These are phyloP conservation scores for Micractinium sp. DNA, from an alignment of 139 green algal genomes.

Conservation along the genomic window DNA sequence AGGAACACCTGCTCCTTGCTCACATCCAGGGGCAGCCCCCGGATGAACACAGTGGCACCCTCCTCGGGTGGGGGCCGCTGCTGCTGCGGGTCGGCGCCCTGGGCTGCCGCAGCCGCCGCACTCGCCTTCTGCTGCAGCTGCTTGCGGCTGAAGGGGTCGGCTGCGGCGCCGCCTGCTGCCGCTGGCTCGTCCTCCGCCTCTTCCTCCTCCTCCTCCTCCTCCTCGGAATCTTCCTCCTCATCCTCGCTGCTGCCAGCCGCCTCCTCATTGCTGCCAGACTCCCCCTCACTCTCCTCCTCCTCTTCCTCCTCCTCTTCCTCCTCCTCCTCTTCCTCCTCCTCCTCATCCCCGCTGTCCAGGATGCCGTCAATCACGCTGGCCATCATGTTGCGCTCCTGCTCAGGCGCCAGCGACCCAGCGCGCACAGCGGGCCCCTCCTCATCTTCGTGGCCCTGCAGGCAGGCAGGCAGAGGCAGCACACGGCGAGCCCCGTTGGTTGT, in stretches of 20 bases:
- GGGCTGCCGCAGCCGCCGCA: not conserved
- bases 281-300: not conserved
- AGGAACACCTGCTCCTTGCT: constrained; percentile 58
- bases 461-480: not conserved
- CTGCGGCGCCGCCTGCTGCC: not conserved
- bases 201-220: not conserved
- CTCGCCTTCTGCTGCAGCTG: constrained; percentile 11
- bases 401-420: constrained; percentile 27
- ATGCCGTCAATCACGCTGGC: constrained; percentile 42
- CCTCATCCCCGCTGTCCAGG: constrained; percentile 14
- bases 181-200: not conserved
- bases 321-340: constrained; percentile 29
- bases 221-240: not conserved
- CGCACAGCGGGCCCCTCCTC: constrained; percentile 1
- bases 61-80: not conserved
- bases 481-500: too few relatives aligned
- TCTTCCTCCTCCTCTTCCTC: constrained; percentile 1
- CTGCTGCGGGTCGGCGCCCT: not conserved
- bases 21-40: constrained; percentile 71
- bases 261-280: not conserved
- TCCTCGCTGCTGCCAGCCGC: constrained; percentile 12
- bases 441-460: constrained; percentile 33
- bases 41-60: constrained; percentile 81
- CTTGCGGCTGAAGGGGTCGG: constrained; percentile 37
- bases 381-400: constrained; percentile 45